These are phyloP conservation scores for Arthroderma uncinatum DNA, from an alignment of 2,329 filamentous ascomycete species.

Conservation along the genomic window DNA sequence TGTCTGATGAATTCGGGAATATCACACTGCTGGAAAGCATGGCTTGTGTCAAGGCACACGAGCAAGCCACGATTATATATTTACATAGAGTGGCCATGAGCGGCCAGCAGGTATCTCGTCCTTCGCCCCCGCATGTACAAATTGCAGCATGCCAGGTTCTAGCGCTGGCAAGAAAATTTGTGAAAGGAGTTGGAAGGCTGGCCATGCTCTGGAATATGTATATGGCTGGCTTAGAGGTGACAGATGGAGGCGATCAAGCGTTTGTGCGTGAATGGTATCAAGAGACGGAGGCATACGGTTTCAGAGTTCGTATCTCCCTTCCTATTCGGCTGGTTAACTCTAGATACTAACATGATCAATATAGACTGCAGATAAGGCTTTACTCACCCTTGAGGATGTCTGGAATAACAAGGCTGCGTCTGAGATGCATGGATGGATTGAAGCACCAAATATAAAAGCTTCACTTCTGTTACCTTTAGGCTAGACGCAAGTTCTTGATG, in stretches of 20 bases:
- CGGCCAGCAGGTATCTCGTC: constrained; percentile 21
- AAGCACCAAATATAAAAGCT: background rate
- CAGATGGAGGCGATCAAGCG: constrained; percentile 21
- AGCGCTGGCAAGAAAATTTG: constrained; percentile 21
- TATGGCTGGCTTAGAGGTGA: constrained; percentile 25
- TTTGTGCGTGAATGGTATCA: constrained; percentile 19
- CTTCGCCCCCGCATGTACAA: constrained; percentile 12
- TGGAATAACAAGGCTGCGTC: background rate
- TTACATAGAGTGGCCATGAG: constrained; percentile 26
- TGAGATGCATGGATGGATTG: background rate
- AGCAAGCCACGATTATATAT: constrained; percentile 28
- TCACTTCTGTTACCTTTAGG: background rate
- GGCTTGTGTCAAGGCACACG: constrained; percentile 29
- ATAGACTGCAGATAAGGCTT: background rate
- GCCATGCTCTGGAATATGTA: constrained; percentile 27
- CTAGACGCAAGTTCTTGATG: background rate
- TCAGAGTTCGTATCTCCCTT: background rate
- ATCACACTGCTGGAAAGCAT: constrained; percentile 26
- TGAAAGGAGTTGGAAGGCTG: constrained; percentile 26
- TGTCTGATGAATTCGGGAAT: constrained; percentile 30
- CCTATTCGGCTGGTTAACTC: no score
- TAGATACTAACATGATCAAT: background rate
- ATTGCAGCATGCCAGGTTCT: constrained; percentile 23
- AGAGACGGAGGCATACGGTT: background rate
- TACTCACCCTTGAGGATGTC: background rate